Evolutionary conservation across 1,284 basidiomycete genomes (phyloP).

Genomic region (Golubevia pallescens): DNA sequence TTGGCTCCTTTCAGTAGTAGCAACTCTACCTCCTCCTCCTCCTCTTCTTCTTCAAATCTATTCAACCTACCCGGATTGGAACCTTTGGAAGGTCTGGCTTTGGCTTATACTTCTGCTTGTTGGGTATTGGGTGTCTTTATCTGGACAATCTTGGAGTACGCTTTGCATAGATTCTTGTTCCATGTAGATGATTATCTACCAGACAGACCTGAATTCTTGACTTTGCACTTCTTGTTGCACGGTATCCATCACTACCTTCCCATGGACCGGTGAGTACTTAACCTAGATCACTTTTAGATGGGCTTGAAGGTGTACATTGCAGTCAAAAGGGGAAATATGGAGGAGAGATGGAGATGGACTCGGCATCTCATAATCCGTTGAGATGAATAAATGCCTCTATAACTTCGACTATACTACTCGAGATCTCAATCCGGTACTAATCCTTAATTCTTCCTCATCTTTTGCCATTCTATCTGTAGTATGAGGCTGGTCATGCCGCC

Average conservation of each 20-base stretch:
- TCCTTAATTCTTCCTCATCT: background rate
- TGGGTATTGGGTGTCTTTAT: conserved; percentile 84
- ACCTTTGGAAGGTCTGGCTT: conserved; percentile 22
- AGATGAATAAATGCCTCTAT: too few species aligned
- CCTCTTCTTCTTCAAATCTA: conserved; percentile 51
- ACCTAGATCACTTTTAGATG: background rate
- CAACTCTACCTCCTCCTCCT: conserved; percentile 67
- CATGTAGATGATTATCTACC: conserved; percentile 88
- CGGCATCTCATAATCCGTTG: too few species aligned
- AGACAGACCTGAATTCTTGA: conserved; percentile 51
- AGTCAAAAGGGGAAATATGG: too few species aligned
- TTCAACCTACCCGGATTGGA: conserved; percentile 21
- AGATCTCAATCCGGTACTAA: too few species aligned
- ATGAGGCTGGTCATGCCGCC: conserved; percentile 93
- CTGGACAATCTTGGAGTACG: conserved; percentile 95
- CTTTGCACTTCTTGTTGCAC: conserved; percentile 78
- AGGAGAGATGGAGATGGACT: too few species aligned
- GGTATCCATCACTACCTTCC: conserved; percentile 98
- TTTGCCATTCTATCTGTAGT: background rate
- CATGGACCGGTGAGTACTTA: conserved; percentile 78
- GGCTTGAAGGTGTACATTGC: background rate
- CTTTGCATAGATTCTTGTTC: conserved; percentile 96
- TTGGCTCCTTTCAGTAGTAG: conserved; percentile 46
- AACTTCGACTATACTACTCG: too few species aligned
- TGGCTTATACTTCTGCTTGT: conserved; percentile 67